Percentiles rank a stretch among this genome's conserved stretches.
phyloP scores from a whole-genome alignment of 1,284 basidiomycete genomes.

The Cryptococcus maquisensis region DNA sequence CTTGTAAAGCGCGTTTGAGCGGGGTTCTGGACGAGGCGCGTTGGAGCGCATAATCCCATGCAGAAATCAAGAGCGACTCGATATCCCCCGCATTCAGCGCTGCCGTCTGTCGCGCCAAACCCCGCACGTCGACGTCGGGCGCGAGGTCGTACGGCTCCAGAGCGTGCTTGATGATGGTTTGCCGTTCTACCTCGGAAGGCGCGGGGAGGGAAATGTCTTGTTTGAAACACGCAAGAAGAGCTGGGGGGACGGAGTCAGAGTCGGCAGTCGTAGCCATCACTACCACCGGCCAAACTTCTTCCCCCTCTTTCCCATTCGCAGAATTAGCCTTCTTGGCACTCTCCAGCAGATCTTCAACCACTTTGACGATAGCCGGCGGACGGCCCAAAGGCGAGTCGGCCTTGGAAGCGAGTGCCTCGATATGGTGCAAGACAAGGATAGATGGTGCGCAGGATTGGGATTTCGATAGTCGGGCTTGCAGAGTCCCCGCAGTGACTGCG shows the following conservation, averaged over 20 bases:
- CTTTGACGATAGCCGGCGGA: constrained; percentile 38
- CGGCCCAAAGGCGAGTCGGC: constrained; percentile 67
- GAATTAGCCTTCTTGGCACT: constrained; percentile 7
- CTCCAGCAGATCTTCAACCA: constrained; percentile 26
- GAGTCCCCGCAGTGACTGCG: constrained; percentile 68
- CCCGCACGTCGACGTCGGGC: constrained; percentile 70
- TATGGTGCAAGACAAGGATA: constrained; percentile 72
- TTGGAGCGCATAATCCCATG: constrained; percentile 60
- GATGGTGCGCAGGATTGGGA: constrained; percentile 79
- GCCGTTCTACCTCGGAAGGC: constrained; percentile 70
- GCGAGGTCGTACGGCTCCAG: constrained; percentile 56
- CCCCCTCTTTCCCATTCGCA: not conserved
- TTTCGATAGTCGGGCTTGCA: constrained; percentile 74
- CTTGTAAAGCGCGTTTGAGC: constrained; percentile 43
- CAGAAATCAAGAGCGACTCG: constrained; percentile 63
- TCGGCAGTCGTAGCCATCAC: constrained; percentile 73
- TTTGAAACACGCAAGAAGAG: constrained; percentile 75
- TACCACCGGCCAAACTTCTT: constrained; percentile 58
- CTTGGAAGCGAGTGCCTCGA: constrained; percentile 76
- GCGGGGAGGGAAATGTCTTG: constrained; percentile 80
- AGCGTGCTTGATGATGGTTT: constrained; percentile 59
- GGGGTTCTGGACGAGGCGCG: constrained; percentile 39
- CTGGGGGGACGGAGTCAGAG: constrained; percentile 62
- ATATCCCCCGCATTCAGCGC: constrained; percentile 85
- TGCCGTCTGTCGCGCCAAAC: constrained; percentile 83